Evolutionary conservation across 371 early-diverging fungal species (phyloP), one percentile per base, ranked within the genome.

Genomic region (Mortierella sp.): DNA sequence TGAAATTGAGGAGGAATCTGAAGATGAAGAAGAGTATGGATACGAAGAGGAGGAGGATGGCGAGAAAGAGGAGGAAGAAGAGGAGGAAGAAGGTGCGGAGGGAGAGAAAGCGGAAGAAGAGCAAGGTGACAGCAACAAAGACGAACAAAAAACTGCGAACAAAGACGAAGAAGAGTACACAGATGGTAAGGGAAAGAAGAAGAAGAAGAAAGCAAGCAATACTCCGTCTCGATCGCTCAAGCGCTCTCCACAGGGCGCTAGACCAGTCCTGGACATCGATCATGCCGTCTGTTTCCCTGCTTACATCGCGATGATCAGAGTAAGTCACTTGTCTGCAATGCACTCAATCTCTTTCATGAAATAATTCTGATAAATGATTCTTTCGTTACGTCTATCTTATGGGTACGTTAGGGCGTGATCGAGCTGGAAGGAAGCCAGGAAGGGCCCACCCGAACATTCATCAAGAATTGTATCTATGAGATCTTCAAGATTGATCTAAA

Each of bases 251-350:
- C 10, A 10, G 43, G 43, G 15, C 43, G 3, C 43, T 19, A 24
- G 52, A 3, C 19, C 53, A 1, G 57, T n/a, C 3, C 19, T 43
- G 3, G 36, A 43, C 0, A 33, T 9, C 5, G 55, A 32, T 21
- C 16, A 58, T n/a, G 10, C 2, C 16, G 10, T 32, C 10, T 55
- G 55, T 41, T 62, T 53, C n/a, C 62, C 62, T 1, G 38, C 28
- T 16, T 69, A 62, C 36, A 50, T 61, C 41, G 55, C 52, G 10
- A 69, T 69, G 69, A 69, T 69, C 22, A 41, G 32, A 41, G 69
- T 62, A 60, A 53, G 62, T 33, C 9, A 6, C 41, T 50, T 32
- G 2, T 33, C 28, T 36, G 40, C 60, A 8, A 36, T 8, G 2
- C 10, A 16, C 41, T 1, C 32, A 45, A 1, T 45, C 9, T 62